Conservation (phyloP, 2,329 filamentous ascomycete species). For the Fusarium tjaetaba region DNA sequence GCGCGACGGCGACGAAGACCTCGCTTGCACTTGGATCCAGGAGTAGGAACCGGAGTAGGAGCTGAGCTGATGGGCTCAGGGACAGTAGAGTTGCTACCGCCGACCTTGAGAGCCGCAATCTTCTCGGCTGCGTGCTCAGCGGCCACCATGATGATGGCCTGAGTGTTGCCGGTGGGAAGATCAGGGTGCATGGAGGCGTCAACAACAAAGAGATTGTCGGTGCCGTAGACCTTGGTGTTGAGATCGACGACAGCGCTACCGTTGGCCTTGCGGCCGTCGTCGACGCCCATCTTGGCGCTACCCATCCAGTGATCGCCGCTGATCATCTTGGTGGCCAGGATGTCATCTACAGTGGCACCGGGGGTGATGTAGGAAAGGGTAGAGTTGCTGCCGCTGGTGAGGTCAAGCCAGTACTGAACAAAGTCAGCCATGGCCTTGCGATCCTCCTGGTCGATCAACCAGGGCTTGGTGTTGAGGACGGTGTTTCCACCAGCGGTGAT, state of each 20-base stretch:
- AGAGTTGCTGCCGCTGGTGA: conserved; percentile 34
- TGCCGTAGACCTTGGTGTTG: conserved; percentile 67
- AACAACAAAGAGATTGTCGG: conserved; percentile 69
- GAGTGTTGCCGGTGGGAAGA: conserved; percentile 42
- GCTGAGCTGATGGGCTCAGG: conserved; percentile 3
- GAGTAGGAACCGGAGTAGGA: conserved; percentile 14
- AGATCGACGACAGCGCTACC: conserved; percentile 65
- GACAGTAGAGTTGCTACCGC: conserved; percentile 24
- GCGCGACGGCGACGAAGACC: conserved; percentile 1
- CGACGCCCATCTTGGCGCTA: conserved; percentile 55
- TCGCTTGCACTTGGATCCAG: conserved; percentile 17
- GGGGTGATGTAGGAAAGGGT: conserved; percentile 37
- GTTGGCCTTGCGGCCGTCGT: conserved; percentile 56
- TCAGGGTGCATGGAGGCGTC: conserved; percentile 71
- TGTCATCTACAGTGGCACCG: conserved; percentile 28
- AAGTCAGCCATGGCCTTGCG: conserved; percentile 41
- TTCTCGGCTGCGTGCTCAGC: conserved; percentile 43
- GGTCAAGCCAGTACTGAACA: conserved; percentile 41
- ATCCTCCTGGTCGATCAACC: conserved; percentile 40
- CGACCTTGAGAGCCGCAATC: conserved; percentile 32
- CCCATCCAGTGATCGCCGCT: conserved; percentile 45
- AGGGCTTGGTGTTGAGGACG: conserved; percentile 43
- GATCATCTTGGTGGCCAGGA: conserved; percentile 39
- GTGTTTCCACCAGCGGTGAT: conserved; percentile 40
- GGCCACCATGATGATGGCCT: conserved; percentile 44